These are phyloP conservation scores for Dactylella cylindrospora DNA, from an alignment of 2,329 filamentous ascomycete species.

Conservation along the genomic window DNA sequence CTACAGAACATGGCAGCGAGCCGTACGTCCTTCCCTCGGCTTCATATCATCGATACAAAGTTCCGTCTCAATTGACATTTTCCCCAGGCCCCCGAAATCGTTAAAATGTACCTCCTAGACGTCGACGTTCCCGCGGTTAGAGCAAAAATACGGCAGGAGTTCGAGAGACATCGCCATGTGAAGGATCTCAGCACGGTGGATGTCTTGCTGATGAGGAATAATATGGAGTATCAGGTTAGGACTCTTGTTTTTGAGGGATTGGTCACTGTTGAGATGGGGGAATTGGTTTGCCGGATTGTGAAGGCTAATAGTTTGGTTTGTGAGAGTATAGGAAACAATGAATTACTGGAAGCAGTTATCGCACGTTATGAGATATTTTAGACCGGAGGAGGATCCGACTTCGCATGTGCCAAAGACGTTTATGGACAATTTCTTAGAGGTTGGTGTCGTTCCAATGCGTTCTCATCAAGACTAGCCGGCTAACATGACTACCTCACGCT, in stretches of 20 bases:
- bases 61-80: slow-evolving; percentile 6
- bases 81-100: slow-evolving; percentile 85
- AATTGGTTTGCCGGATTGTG: slow-evolving; percentile 73
- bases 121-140: slow-evolving; percentile 83
- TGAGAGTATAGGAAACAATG: slow-evolving; percentile 74
- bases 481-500: neutral
- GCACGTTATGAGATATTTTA: slow-evolving; percentile 96
- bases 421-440: slow-evolving; percentile 93
- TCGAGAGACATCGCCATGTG: slow-evolving; percentile 91
- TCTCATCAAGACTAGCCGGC: neutral
- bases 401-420: slow-evolving; percentile 81
- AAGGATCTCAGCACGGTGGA: slow-evolving; percentile 86
- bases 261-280: slow-evolving; percentile 71
- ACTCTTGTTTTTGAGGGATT: slow-evolving; percentile 90
- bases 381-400: slow-evolving; percentile 77
- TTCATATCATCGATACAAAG: neutral
- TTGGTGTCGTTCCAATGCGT: slow-evolving; percentile 52
- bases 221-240: slow-evolving; percentile 86
- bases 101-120: slow-evolving; percentile 93
- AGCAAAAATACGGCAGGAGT: slow-evolving; percentile 93
- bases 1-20: slow-evolving; percentile 94
- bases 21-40: slow-evolving; percentile 65
- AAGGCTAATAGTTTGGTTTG: no score
- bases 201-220: slow-evolving; percentile 84
- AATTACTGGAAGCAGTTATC: slow-evolving; percentile 99